These are phyloP conservation scores for Talaromyces albobiverticillius DNA, from an alignment of 2,329 filamentous ascomycete species.

Conservation along the genomic window DNA sequence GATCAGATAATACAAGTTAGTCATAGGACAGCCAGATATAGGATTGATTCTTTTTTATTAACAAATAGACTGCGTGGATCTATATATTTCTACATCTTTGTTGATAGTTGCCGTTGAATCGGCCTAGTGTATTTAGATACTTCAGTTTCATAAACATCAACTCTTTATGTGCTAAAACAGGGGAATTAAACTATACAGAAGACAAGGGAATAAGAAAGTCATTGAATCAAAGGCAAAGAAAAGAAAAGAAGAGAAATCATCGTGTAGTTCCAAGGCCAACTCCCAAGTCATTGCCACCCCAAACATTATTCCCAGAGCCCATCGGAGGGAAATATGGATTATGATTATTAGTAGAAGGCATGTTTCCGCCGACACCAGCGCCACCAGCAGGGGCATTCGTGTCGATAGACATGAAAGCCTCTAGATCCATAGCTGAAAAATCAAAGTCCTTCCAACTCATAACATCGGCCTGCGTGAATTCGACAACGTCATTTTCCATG, in stretches of 20 bases:
- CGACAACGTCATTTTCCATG: slow-evolving; percentile 25
- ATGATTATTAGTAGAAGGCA: not conserved
- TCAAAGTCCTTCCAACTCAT: slow-evolving; percentile 38
- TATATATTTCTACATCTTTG: not conserved
- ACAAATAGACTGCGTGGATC: not conserved
- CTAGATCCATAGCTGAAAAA: slow-evolving; percentile 40
- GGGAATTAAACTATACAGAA: not conserved
- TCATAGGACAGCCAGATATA: not conserved
- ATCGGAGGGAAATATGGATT: not conserved
- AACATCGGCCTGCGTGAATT: slow-evolving; percentile 33
- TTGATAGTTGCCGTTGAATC: not conserved
- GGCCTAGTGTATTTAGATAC: no score
- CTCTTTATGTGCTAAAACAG: not conserved
- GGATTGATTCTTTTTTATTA: not conserved
- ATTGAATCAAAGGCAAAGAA: not conserved
- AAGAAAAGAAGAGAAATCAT: not conserved
- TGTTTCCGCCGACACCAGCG: not conserved
- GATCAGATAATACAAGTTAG: not conserved
- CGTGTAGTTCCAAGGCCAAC: slow-evolving; percentile 2
- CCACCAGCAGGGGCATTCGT: slow-evolving; percentile 12
- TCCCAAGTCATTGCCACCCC: slow-evolving; percentile 3
- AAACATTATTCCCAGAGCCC: not conserved
- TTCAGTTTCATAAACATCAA: no score
- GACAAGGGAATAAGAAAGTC: not conserved
- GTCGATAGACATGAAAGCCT: slow-evolving; percentile 36